These are phyloP conservation scores for Histomonas meleagridis DNA, from an alignment of 208 protist species.

Conservation along the genomic window DNA sequence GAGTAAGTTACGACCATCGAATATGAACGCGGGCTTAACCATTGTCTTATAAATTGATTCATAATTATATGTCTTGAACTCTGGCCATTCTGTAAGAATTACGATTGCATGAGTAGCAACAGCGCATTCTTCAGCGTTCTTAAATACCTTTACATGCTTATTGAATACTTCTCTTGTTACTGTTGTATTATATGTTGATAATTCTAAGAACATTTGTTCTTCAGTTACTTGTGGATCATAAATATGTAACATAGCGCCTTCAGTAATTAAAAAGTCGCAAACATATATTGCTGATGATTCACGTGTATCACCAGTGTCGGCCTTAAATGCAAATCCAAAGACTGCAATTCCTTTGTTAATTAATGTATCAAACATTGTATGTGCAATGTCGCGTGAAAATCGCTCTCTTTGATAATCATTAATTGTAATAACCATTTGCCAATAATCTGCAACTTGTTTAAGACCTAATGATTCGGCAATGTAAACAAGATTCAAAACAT, in stretches of 20 bases:
- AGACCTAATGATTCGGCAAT: conserved; percentile 72
- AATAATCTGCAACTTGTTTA: conserved; percentile 78
- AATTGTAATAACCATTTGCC: conserved; percentile 73
- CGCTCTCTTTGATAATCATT: conserved; percentile 83
- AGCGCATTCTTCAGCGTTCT: conserved; percentile 56
- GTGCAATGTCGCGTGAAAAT: conserved; percentile 69
- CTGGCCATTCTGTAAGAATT: conserved; percentile 90
- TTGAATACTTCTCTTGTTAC: conserved; percentile 37
- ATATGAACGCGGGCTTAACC: conserved; percentile 78
- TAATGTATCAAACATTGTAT: conserved; percentile 73
- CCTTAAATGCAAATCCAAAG: conserved; percentile 90
- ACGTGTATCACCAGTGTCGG: conserved; percentile 82
- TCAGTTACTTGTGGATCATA: conserved; percentile 84
- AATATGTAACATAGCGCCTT: conserved; percentile 69
- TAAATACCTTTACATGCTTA: conserved; percentile 33
- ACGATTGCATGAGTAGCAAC: conserved; percentile 67
- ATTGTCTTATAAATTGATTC: conserved; percentile 67
- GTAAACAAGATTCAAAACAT: conserved; percentile 84
- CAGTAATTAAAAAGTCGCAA: conserved; percentile 63
- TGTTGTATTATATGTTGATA: conserved; percentile 53
- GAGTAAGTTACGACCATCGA: conserved; percentile 76
- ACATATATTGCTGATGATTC: conserved; percentile 77
- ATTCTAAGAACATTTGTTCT: conserved; percentile 58
- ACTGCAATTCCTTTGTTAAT: conserved; percentile 70
- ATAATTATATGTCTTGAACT: conserved; percentile 76